A percentile compares a stretch with the other conserved stretches of the same genome.
These are phyloP conservation scores for Aspergillus pseudoterreus DNA, from an alignment of 2,329 filamentous ascomycete species.

Conservation along the genomic window DNA sequence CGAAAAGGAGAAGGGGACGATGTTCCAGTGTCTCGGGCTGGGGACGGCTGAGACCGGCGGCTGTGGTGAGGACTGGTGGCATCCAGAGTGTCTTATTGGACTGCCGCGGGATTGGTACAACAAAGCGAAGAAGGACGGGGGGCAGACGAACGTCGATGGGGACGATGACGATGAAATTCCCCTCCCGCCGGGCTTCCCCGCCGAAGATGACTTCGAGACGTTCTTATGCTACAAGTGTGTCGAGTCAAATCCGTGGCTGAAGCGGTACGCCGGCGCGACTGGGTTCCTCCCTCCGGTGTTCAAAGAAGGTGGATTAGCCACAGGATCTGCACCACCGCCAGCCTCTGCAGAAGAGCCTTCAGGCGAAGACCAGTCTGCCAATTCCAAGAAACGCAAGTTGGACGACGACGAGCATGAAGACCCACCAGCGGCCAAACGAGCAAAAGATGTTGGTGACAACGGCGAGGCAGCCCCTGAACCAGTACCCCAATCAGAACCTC, in stretches of 20 bases:
- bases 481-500: constrained; percentile 8
- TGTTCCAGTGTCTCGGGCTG: constrained; percentile 94
- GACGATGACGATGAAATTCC: constrained; percentile 57
- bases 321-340: neutral
- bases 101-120: constrained; percentile 65
- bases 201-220: constrained; percentile 82
- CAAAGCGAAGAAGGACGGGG: constrained; percentile 16
- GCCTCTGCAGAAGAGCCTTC: neutral
- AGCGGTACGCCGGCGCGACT: constrained; percentile 72
- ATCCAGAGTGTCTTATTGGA: constrained; percentile 86
- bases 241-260: constrained; percentile 85
- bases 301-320: constrained; percentile 29
- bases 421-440: constrained; percentile 41
- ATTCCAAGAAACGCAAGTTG: constrained; percentile 64
- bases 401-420: constrained; percentile 44
- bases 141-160: constrained; percentile 10
- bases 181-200: constrained; percentile 79
- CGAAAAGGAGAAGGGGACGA: constrained; percentile 85
- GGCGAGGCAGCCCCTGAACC: constrained; percentile 6
- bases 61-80: constrained; percentile 97
- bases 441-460: constrained; percentile 39
- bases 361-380: constrained; percentile 16
- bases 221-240: constrained; percentile 95
- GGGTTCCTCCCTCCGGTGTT: constrained; percentile 78
- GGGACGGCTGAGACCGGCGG: constrained; percentile 76